These are phyloP conservation scores for Sporisorium scitamineum DNA, from an alignment of 1,284 basidiomycete genomes.

Conservation along the genomic window DNA sequence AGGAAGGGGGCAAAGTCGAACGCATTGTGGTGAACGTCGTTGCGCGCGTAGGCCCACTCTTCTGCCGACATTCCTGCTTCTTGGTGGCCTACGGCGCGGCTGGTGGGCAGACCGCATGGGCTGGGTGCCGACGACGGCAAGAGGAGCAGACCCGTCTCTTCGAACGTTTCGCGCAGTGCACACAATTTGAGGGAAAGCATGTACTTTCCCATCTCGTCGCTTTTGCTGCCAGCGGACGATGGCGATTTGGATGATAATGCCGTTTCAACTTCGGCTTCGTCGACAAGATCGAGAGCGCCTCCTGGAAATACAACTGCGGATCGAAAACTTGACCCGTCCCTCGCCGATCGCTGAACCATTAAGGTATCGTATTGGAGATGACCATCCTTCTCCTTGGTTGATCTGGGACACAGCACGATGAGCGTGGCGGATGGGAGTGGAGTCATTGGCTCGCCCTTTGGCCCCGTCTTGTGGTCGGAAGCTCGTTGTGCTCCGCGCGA, in stretches of 20 bases:
- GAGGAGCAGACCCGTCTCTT: slow-evolving; percentile 61
- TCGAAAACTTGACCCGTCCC: slow-evolving; percentile 59
- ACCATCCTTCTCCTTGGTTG: slow-evolving; percentile 4
- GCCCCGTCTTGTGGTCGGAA: slow-evolving; percentile 56
- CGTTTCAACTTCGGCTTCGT: slow-evolving; percentile 43
- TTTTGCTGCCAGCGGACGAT: not conserved
- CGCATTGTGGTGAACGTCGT: slow-evolving; percentile 62
- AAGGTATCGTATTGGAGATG: slow-evolving; percentile 44
- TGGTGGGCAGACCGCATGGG: slow-evolving; percentile 32
- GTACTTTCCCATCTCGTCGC: slow-evolving; percentile 31
- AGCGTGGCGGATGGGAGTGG: slow-evolving; percentile 62
- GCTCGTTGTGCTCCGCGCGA: slow-evolving; percentile 42
- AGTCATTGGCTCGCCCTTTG: slow-evolving; percentile 61
- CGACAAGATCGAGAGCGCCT: slow-evolving; percentile 57
- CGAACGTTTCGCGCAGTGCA: slow-evolving; percentile 62
- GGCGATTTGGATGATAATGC: slow-evolving; percentile 10
- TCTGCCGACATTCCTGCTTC: slow-evolving; percentile 54
- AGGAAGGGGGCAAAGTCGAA: slow-evolving; percentile 56
- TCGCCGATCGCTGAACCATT: slow-evolving; percentile 59
- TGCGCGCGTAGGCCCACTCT: slow-evolving; percentile 55
- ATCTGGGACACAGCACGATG: slow-evolving; percentile 58
- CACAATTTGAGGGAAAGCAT: slow-evolving; percentile 56
- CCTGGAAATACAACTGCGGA: slow-evolving; percentile 66
- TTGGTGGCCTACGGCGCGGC: slow-evolving; percentile 56
- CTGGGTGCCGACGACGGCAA: slow-evolving; percentile 37